Percentiles rank a stretch among this genome's conserved stretches.
phyloP scores from a whole-genome alignment of 768 basidiomycete genomes.

The Podaxis sp. region DNA sequence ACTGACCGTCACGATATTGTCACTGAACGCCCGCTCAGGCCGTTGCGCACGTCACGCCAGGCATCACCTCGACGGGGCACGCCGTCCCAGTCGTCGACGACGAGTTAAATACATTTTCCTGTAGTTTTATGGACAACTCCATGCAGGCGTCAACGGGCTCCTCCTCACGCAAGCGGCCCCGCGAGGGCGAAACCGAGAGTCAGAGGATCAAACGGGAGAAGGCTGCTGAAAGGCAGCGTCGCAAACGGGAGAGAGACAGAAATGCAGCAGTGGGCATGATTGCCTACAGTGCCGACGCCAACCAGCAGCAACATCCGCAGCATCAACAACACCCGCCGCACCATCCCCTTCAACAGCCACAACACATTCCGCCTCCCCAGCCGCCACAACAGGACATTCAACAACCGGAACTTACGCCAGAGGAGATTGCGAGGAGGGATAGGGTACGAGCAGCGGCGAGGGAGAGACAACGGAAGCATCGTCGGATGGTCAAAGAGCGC shows the following conservation, averaged over 20 bases:
- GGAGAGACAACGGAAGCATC: constrained; percentile 82
- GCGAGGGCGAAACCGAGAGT: constrained; percentile 71
- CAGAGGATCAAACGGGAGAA: constrained; percentile 81
- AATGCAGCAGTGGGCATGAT: constrained; percentile 40
- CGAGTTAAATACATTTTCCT: constrained; percentile 13
- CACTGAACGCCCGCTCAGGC: constrained; percentile 35
- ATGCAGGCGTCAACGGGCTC: constrained; percentile 25
- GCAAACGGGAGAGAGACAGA: constrained; percentile 75
- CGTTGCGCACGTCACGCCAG: constrained; percentile 43
- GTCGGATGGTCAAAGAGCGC: constrained; percentile 71
- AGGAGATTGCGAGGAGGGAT: constrained; percentile 67
- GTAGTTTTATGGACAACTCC: constrained; percentile 22
- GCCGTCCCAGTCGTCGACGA: constrained; percentile 17
- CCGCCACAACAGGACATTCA: constrained; percentile 14
- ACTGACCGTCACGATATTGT: constrained; percentile 49
- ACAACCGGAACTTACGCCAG: constrained; percentile 45
- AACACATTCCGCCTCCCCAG: constrained; percentile 13
- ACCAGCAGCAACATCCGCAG: constrained; percentile 30
- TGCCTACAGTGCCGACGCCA: constrained; percentile 22
- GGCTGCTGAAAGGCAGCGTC: constrained; percentile 80
- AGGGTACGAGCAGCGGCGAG: constrained; percentile 73
- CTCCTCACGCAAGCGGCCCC: constrained; percentile 50
- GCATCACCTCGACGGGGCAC: constrained; percentile 32
- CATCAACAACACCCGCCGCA: constrained; percentile 22
- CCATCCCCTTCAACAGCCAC: constrained; percentile 13